Percentiles rank a stretch among this genome's conserved stretches.
Evolutionary conservation across 371 early-diverging fungal species (phyloP).

Genomic region (Mortierella sp.): DNA sequence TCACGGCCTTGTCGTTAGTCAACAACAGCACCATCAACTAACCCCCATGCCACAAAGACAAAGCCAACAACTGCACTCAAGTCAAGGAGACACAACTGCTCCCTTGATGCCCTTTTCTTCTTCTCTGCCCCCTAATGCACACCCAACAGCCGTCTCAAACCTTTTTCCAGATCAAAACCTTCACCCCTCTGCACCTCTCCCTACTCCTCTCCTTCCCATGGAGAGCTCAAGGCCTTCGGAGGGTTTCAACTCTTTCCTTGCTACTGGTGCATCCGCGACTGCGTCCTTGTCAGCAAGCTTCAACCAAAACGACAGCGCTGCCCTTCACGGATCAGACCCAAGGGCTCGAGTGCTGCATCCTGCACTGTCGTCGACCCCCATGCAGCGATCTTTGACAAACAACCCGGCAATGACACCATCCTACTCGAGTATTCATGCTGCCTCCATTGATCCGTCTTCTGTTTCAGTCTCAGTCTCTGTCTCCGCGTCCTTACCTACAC

Average conservation of each 20-base stretch:
- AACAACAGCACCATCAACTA: neutral
- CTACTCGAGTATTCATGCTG: constrained; percentile 24
- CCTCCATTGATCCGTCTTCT: constrained; percentile 20
- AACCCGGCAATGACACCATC: constrained; percentile 26
- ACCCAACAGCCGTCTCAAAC: neutral
- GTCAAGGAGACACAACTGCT: constrained; percentile 1
- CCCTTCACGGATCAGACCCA: neutral
- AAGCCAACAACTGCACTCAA: neutral
- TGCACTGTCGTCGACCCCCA: constrained; percentile 33
- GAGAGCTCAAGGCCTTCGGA: constrained; percentile 23
- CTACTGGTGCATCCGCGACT: constrained; percentile 4
- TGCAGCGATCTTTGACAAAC: constrained; percentile 44
- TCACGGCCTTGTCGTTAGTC: neutral
- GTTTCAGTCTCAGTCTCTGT: constrained; percentile 17
- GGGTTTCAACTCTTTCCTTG: constrained; percentile 11
- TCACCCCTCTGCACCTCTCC: neutral
- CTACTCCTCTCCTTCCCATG: constrained; percentile 13
- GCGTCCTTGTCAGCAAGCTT: neutral
- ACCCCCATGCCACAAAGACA: neutral
- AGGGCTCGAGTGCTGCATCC: neutral
- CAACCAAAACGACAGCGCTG: neutral
- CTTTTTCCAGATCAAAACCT: neutral
- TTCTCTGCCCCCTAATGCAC: constrained; percentile 5
- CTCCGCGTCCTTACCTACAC: constrained; percentile 17
- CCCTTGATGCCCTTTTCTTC: neutral